Base-by-base conservation (phyloP, 768 basidiomycete genomes). In the Sarcodon sp. region DNA sequence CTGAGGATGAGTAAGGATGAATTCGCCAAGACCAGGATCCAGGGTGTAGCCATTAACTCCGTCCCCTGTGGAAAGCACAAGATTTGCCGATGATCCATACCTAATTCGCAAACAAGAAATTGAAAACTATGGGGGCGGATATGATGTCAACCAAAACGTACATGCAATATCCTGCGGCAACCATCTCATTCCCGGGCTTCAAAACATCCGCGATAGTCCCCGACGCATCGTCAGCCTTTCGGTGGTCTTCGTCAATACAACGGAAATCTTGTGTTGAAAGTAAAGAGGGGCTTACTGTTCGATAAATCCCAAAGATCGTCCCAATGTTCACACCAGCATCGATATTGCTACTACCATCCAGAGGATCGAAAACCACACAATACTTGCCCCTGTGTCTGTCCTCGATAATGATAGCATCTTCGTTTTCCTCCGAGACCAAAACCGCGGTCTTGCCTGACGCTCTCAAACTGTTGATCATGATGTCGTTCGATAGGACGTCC, bases 41-140 rank as follows among this genome's bases (percentile, higher is more conserved):
- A 99, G 80, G 8, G 96, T 99, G 71, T 96, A 99, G 43, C 96
- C 96, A 62, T 98, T 92, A 53, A 99, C 96, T 46, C 96, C 96
- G 38, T 81, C 76, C 3, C 96, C 96, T 15, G 93, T 97, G 33
- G 90, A 86, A 35, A 99, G 77, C 47, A 98, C 93, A 49, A 99
- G 71, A 64, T 99, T 99, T 55, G 90, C 89, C 27, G 93, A 97
- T 13, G 93, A 96, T 48, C 96, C 96, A 64, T 87, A 85, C 82
- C 80, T 80, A 49, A 27, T 36, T 16, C 21, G 9, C 8, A 43
- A 33, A 41, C 3, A 47, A 38, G 44, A 47, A 13, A 33, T 18
- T 18, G 35, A 21, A 43, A 44, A 36, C 34, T 35, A 46, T 35
- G 7, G 13, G 18, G 45, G 34, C 32, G 15, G 33, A 46, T 16